phyloP scores from a whole-genome alignment of 148 eudicot species.

The Fagopyrum homotropicum region DNA sequence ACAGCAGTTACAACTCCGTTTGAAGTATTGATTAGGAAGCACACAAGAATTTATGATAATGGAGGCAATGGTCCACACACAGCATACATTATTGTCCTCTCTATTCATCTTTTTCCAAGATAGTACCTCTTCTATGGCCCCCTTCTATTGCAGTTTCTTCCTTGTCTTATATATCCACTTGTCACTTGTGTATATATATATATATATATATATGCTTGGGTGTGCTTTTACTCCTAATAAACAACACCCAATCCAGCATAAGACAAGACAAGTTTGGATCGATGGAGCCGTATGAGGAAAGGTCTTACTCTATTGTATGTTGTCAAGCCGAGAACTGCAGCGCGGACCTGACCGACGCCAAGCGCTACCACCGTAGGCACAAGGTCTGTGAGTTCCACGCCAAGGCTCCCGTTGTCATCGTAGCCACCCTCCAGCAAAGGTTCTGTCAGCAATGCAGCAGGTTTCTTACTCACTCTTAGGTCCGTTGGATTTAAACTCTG shows the following conservation, averaged over 20 bases:
- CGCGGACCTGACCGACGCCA: background rate
- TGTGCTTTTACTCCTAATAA: too few relatives aligned
- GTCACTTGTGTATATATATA: background rate
- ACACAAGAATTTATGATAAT: background rate
- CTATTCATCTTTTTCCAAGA: background rate
- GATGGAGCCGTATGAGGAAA: background rate
- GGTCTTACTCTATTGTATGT: background rate
- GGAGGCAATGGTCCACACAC: background rate
- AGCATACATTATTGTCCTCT: background rate
- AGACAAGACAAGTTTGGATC: background rate
- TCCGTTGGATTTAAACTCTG: too few relatives aligned
- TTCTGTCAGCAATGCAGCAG: conserved; percentile 4
- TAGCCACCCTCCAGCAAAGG: background rate
- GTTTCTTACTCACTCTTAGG: background rate
- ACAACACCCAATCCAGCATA: too few relatives aligned
- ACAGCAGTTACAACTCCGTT: too few relatives aligned
- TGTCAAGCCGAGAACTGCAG: background rate
- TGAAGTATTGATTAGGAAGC: background rate
- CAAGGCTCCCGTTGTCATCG: background rate
- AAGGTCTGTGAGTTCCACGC: background rate
- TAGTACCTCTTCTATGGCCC: background rate
- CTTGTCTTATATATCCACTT: background rate
- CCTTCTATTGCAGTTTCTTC: background rate
- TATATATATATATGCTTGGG: background rate
- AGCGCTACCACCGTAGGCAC: background rate